Conservation (phyloP, 441 rosid species). For the Euphorbia schlechtendalii region DNA sequence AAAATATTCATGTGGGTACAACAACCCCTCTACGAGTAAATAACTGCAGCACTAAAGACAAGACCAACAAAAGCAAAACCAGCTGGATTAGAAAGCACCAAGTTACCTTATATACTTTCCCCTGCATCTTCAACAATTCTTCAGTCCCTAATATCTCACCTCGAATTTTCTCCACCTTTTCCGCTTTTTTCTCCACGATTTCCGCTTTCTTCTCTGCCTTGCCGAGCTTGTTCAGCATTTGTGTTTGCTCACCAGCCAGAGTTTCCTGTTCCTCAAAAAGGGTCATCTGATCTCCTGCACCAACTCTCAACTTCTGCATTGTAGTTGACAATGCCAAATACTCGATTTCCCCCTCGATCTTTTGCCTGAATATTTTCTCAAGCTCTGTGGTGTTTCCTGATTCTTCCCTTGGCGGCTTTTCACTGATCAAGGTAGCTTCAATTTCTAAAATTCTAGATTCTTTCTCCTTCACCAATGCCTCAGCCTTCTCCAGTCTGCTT, state of each 20-base stretch:
- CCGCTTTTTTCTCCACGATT: conserved; percentile 39
- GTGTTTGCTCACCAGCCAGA: conserved; percentile 36
- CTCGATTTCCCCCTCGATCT: conserved; percentile 71
- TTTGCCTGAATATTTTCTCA: conserved; percentile 59
- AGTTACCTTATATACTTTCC: conserved; percentile 33
- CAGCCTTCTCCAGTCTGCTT: conserved; percentile 51
- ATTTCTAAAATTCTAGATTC: conserved; percentile 52
- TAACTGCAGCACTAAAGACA: conserved; percentile 33
- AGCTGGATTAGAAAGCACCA: conserved; percentile 50
- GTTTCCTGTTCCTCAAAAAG: conserved; percentile 40
- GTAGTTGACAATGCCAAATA: conserved; percentile 38
- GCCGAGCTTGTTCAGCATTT: conserved; percentile 35
- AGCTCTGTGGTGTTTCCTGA: conserved; percentile 26
- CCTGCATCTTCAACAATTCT: conserved; percentile 45
- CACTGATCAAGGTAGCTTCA: conserved; percentile 30
- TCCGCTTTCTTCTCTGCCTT: conserved; percentile 44
- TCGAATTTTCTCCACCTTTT: conserved; percentile 37
- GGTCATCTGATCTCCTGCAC: conserved; percentile 19
- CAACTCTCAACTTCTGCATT: conserved; percentile 33
- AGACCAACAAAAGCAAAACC: conserved; percentile 40
- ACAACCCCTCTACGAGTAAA: conserved; percentile 29
- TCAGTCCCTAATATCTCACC: conserved; percentile 35
- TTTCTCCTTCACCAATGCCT: conserved; percentile 36
- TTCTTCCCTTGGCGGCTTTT: conserved; percentile 29
- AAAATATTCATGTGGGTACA: conserved; percentile 53